Evolutionary conservation across 768 basidiomycete species (phyloP).

Genomic region (Lactifluus subvellereus): DNA sequence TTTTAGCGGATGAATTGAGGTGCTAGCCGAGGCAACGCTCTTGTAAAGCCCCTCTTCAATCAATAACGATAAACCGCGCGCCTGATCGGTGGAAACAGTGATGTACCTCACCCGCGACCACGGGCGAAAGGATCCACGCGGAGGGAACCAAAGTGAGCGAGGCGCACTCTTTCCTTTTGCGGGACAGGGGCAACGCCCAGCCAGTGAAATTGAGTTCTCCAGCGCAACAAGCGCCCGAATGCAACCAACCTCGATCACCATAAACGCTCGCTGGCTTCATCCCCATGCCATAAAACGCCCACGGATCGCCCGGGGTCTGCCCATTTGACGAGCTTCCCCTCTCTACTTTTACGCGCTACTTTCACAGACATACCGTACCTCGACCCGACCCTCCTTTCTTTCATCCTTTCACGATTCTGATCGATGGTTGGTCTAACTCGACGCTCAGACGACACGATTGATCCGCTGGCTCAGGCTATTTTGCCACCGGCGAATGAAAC

Average conservation of each 20-base stretch:
- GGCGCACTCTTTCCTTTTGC: not conserved
- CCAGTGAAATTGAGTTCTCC: not conserved
- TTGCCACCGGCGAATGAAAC: conserved; percentile 14
- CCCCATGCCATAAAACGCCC: conserved; percentile 3
- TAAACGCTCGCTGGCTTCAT: not conserved
- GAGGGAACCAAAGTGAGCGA: not conserved
- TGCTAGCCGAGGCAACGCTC: too few relatives aligned
- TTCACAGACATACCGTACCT: not conserved
- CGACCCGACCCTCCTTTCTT: not conserved
- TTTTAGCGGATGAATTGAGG: too few relatives aligned
- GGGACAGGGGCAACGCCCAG: not conserved
- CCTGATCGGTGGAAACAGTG: not conserved
- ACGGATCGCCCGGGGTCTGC: not conserved
- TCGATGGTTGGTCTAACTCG: conserved; percentile 2
- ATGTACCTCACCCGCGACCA: not conserved
- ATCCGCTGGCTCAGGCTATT: conserved; percentile 1
- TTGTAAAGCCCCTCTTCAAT: not conserved
- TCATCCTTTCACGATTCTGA: not conserved
- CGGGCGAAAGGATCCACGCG: not conserved
- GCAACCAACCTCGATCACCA: not conserved
- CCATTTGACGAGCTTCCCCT: not conserved
- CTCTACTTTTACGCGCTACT: not conserved
- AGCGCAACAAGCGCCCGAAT: not conserved
- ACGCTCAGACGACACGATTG: not conserved
- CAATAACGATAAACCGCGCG: not conserved